Evolutionary conservation across 768 basidiomycete genomes (phyloP), one percentile per base, ranked within the genome.

Genomic region (Paxillus rubicundulus): DNA sequence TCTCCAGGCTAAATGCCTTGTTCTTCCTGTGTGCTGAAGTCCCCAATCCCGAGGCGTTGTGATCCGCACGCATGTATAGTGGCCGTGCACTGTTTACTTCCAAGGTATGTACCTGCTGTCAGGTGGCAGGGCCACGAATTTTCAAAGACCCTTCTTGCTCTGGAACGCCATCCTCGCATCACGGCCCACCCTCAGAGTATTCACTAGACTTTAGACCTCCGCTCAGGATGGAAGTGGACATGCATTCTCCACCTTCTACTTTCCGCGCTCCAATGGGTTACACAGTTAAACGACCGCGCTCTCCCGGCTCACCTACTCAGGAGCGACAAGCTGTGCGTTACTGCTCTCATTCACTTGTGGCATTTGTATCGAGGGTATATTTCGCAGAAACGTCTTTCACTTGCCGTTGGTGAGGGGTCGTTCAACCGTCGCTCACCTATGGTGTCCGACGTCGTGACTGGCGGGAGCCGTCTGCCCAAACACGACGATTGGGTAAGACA

Each of bases 401-500:
- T 85, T 32, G 73, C 72, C 37, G 64, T 74, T 10, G 66, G 64
- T 34, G 64, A 59, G 53, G 62, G 55, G 46, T 61, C 53, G 45
- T 53, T 41, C 61, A 54, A 27, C 54, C 77, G 49, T 61, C 71
- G 40, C 63, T 55, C 61, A 73, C 70, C 58, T 27, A 57, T 56
- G 47, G 49, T 47, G 34, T n/a, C 54, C 9, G 59, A 58, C 43
- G 58, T 57, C 46, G 54, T 47, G 46, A 34, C 50, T 50, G 54
- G 36, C 21, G 18, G 44, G 20, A 39, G 62, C 14, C 58, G 77
- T 59, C 67, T 75, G 24, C 70, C 75, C 38, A 67, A 71, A 16
- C 77, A 81, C 9, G 88, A 89, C 52, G 87, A 90, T 61, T 91
- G 87, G 89, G 87, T 90, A 10, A 74, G 76, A 52, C 86, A 84